A percentile compares a stretch with the other conserved stretches of the same genome.
These are phyloP conservation scores for Chloranthus sessilifolius DNA, from an alignment of 164 flowering plant genomes.

Conservation along the genomic window DNA sequence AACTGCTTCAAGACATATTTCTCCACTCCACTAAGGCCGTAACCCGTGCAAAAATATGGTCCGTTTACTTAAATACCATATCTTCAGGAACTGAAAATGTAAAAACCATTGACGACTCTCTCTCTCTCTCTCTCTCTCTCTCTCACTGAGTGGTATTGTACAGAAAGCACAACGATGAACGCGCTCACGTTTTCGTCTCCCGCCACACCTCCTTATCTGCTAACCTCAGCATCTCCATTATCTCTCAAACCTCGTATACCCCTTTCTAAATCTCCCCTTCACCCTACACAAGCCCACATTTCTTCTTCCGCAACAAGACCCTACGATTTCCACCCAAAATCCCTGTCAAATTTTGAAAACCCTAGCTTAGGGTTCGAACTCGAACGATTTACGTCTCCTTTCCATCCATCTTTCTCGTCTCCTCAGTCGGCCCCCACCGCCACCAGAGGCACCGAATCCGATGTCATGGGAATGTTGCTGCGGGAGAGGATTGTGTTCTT, in stretches of 20 bases:
- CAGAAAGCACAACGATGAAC: too few relatives aligned
- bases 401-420: slow-evolving; percentile 15
- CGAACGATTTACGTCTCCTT: background rate
- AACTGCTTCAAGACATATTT: too few relatives aligned
- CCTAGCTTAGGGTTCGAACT: slow-evolving; percentile 6
- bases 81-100: too few relatives aligned
- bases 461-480: slow-evolving; percentile 70
- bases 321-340: slow-evolving; percentile 4
- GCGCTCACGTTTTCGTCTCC: slow-evolving; percentile 25
- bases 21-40: too few relatives aligned
- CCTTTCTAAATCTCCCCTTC: slow-evolving; percentile 5
- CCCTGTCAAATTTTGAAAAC: background rate
- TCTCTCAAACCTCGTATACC: slow-evolving; percentile 16
- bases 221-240: slow-evolving; percentile 6
- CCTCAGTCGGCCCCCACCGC: slow-evolving; percentile 51
- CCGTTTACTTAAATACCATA: too few relatives aligned
- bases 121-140: too few relatives aligned
- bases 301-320: slow-evolving; percentile 13
- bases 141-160: too few relatives aligned
- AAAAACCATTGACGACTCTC: too few relatives aligned
- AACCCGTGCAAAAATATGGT: too few relatives aligned
- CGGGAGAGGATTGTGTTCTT: slow-evolving; percentile 79
- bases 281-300: slow-evolving; percentile 8
- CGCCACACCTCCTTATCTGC: slow-evolving; percentile 9
- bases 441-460: slow-evolving; percentile 52